Percentiles rank a stretch among this genome's conserved stretches.
Evolutionary conservation across 2,329 filamentous ascomycete genomes (phyloP).

Genomic region (Fusarium duplospermum): DNA sequence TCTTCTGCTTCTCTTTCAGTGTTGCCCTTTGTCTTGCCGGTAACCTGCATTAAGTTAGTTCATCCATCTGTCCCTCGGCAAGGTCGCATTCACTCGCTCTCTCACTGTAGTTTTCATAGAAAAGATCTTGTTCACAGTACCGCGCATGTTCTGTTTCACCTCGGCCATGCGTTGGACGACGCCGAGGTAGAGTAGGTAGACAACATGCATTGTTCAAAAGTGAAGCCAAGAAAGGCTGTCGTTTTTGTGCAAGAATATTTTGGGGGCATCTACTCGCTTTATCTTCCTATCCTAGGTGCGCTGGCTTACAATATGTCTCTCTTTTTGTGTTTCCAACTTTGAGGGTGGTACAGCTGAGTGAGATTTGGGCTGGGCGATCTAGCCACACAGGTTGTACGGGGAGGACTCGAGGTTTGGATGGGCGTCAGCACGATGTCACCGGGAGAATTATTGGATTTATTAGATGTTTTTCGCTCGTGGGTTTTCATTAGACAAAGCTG

Average conservation of each 20-base stretch:
- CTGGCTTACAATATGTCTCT: background rate
- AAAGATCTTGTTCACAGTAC: slow-evolving; percentile 2
- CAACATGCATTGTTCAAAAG: slow-evolving; percentile 19
- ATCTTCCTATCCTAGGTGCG: background rate
- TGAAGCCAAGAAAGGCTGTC: background rate
- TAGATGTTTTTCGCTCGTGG: background rate
- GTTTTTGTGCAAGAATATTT: background rate
- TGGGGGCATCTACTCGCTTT: background rate
- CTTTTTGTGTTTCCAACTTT: background rate
- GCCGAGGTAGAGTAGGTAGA: slow-evolving; percentile 25
- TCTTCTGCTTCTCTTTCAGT: slow-evolving; percentile 16
- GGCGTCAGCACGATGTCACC: background rate
- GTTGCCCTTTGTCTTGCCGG: slow-evolving; percentile 12
- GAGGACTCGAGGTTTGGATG: background rate
- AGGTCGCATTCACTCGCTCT: background rate
- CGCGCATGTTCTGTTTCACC: slow-evolving; percentile 6
- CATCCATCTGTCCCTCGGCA: background rate
- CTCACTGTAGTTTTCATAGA: background rate
- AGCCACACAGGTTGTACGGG: background rate
- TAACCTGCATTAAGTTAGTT: background rate
- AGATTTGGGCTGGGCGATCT: background rate
- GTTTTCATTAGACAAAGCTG: background rate
- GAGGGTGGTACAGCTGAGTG: background rate
- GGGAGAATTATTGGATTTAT: background rate
- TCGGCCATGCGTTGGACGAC: slow-evolving; percentile 8